Base-by-base conservation (phyloP, 768 basidiomycete genomes). In the Lentinula lateritia region DNA sequence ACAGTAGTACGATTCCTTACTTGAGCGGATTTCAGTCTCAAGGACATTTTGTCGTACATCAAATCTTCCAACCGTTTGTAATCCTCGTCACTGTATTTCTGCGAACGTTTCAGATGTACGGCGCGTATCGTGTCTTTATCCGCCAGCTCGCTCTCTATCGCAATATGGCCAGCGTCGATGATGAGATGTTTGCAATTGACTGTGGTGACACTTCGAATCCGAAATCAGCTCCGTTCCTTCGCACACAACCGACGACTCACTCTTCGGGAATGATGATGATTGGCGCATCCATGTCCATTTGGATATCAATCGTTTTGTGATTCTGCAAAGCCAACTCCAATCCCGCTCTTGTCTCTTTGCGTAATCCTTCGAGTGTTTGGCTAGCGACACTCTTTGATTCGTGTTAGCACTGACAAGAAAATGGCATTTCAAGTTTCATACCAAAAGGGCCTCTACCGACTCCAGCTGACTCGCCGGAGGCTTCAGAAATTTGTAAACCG, bases 191-290 rank as follows among this genome's bases (percentile, higher is more conserved):
- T 93, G 75, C 93, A 90, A 20, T 85, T 74, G 62, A 83, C 81
- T 6, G 85, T 85, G 3, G 88, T 89, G 54, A 98, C 83, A 66
- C 93, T 96, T 61, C 0, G 62, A 28, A 58, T 62, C 23, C 39
- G 9, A 43, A 63, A 55, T 58, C 64, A 58, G 8, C 28, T 15
- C 13, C 3, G 8, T 15, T 38, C 7, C 58, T 57, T 35, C 13
- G 16, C 43, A 35, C 46, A 61, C 28, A 39, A 20, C 57, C 56
- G 6, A 23, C 10, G 16, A 71, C 78, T 60, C 70, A 95, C 93
- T 93, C 87, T 76, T 98, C 96, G 1, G 97, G 97, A 57, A 98
- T 83, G 67, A 99, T 93, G 70, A 99, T 97, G 66, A 99, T 86
- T 5, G 97, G 97, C 0, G 97, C 94, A 67, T 96, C 92, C 80